Percentiles rank a stretch among this genome's conserved stretches.
These are phyloP conservation scores for Russula compacta DNA, from an alignment of 768 basidiomycete genomes.

Conservation along the genomic window DNA sequence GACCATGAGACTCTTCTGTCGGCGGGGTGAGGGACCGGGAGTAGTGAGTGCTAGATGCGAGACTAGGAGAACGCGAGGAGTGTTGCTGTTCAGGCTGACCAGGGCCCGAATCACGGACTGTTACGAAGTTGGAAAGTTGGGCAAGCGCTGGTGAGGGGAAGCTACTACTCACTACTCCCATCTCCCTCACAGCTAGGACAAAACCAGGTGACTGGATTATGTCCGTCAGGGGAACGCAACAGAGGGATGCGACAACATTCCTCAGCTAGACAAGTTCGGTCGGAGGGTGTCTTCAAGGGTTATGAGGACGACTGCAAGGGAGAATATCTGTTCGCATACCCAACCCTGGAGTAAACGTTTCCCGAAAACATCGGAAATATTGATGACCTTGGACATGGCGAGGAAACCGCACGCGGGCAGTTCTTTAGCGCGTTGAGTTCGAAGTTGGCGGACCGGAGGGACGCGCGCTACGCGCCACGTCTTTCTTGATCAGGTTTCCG, in stretches of 20 bases:
- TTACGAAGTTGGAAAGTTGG: neutral
- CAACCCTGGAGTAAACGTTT: conserved; percentile 27
- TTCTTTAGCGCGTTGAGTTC: too few species aligned
- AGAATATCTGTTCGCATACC: conserved; percentile 6
- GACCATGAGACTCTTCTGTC: conserved; percentile 58
- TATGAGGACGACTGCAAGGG: neutral
- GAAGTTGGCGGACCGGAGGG: too few species aligned
- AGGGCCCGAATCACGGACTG: neutral
- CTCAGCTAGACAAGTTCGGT: conserved; percentile 47
- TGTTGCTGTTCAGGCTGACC: conserved; percentile 5
- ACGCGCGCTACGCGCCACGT: neutral
- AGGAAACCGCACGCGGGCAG: too few species aligned
- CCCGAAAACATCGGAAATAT: conserved; percentile 55
- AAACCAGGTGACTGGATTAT: conserved; percentile 37
- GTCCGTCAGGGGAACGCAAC: conserved; percentile 57
- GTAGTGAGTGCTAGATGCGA: conserved; percentile 40
- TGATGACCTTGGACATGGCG: conserved; percentile 41
- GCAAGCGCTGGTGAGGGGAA: neutral
- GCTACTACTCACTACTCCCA: conserved; percentile 28
- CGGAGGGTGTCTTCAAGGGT: conserved; percentile 45
- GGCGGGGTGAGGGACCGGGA: conserved; percentile 70
- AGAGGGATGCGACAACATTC: conserved; percentile 55
- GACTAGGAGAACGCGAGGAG: conserved; percentile 30
- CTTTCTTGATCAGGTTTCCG: neutral
- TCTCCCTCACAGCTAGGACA: conserved; percentile 57